Evolutionary conservation across 177 flowering plant genomes (phyloP), one percentile per base, ranked within the genome.

Genomic region (Vitis hybrid): DNA sequence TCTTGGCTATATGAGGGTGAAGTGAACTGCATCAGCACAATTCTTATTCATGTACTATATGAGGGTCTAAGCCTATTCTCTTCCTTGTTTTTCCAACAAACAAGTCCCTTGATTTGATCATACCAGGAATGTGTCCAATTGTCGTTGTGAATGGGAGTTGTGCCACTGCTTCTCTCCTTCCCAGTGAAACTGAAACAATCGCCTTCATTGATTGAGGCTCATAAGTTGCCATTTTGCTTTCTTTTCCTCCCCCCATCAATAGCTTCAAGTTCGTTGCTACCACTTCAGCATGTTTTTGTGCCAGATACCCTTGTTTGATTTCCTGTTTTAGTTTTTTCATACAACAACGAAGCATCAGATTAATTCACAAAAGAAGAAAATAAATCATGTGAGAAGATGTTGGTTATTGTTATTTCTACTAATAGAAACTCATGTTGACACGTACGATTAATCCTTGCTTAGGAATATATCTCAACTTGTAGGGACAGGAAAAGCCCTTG

Each of bases 71-170:
- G 76, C 76, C 93, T 70, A 87, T 67, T 55, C 72, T 71, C 78
- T 83, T 90, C 71, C 94, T 90, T 14, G 93, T 87, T 78, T 81
- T 93, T 29, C 91, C 94, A n/a, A 95, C 92, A 72, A 84, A 91
- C 78, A 91, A 78, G 72, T 90, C 97, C 67, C 73, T 82, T 31
- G 99, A 93, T 73, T 95, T 95, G 69, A 95, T 78, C 74, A 72
- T 51, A 13, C 98, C 98, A 18, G 97, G 97, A 60, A 89, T 15
- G 57, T 83, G 67, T n/a, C 99, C 99, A 3, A 68, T 77, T 10
- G 84, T 16, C 2, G 98, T 90, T 15, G 62, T 62, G 49, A 77
- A 79, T 2, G 90, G 89, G 18, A 86, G 83, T 65, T 95, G 94
- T 12, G 94, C 97, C 39, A 95, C 87, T 3, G 84, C 98, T 0